Evolutionary conservation across 1,284 basidiomycete genomes (phyloP), one percentile per base, ranked within the genome.

Genomic region (Mycosarcoma mackinlayi): DNA sequence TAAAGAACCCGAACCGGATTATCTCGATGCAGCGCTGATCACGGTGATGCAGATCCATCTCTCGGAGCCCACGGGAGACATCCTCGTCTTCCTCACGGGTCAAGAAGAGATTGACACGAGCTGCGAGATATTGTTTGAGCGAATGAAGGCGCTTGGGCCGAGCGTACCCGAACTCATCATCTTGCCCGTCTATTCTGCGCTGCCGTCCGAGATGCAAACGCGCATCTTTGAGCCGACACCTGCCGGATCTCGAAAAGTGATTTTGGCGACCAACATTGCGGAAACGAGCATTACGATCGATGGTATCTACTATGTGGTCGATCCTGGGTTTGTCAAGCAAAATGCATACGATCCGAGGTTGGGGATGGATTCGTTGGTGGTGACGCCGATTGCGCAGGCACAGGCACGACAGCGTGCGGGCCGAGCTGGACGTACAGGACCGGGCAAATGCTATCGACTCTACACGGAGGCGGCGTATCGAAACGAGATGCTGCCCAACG

Each of bases 31-130:
- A 0, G 93, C 94, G 19, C 89, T 99, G 63, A 98, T 98, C 79
- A 98, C 95, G 1, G 92, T 98, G 79, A 95, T 98, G 91, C 95
- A 98, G 84, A 99, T 99, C 72, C 96, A 99, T 83, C 88, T 98
- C 6, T 96, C 95, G 53, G 95, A 98, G 81, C 95, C 95, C 23
- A 92, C 93, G 1, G 96, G 96, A 54, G 96, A 98, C 82, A 88
- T 98, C 75, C 87, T 98, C 1, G 89, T 98, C 35, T 99, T 99
- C 88, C 86, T 99, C 33, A 99, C 96, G 0, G 96, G 96, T 82
- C 94, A 98, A 83, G 75, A 98, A 83, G 96, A 98, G 83, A 98
- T 98, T 73, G 96, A 98, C 83, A 98, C 94, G 1, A 86, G 94
- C 1, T 97, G 94, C 84, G 95, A 98, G 84, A 96, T 96, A 66